phyloP scores from a whole-genome alignment of 2,329 filamentous ascomycete genomes.

The Ascochyta lentis region DNA sequence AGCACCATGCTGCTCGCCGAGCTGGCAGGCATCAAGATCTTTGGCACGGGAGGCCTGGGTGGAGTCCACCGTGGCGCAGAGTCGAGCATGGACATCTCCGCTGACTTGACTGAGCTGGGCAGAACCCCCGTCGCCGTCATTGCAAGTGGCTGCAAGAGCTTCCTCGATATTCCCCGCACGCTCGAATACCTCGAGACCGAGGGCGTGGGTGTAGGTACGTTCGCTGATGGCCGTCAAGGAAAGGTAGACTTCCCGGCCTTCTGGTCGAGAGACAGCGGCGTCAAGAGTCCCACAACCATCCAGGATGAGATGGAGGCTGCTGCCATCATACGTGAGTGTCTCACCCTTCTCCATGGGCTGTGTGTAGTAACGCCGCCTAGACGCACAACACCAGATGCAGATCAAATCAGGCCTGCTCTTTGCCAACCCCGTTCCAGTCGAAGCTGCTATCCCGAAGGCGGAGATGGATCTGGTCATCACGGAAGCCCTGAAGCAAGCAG shows the following conservation, averaged over 20 bases:
- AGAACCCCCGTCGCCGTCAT: conserved; percentile 88
- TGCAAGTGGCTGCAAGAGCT: conserved; percentile 92
- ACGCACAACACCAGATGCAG: conserved; percentile 74
- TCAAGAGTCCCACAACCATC: conserved; percentile 78
- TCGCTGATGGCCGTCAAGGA: conserved; percentile 78
- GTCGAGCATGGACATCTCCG: conserved; percentile 88
- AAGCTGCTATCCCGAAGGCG: conserved; percentile 71
- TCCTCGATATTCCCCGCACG: conserved; percentile 88
- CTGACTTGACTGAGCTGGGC: conserved; percentile 92
- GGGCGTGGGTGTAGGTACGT: conserved; percentile 84
- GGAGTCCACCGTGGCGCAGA: conserved; percentile 92
- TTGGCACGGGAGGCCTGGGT: conserved; percentile 92
- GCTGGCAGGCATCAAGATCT: conserved; percentile 86
- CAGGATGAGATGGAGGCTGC: conserved; percentile 82
- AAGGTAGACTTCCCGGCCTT: conserved; percentile 89
- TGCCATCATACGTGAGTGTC: conserved; percentile 73
- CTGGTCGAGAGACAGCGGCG: conserved; percentile 86
- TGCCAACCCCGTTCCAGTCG: conserved; percentile 82
- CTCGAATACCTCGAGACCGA: conserved; percentile 79
- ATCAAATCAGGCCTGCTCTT: conserved; percentile 84
- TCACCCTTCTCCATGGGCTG: neutral
- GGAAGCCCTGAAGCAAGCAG: conserved; percentile 48
- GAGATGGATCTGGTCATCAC: conserved; percentile 50
- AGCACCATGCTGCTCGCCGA: conserved; percentile 91
- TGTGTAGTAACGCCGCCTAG: conserved; percentile 40